These are phyloP conservation scores for Nicotiana otophora DNA, from an alignment of 257 asterid genomes.

Conservation along the genomic window DNA sequence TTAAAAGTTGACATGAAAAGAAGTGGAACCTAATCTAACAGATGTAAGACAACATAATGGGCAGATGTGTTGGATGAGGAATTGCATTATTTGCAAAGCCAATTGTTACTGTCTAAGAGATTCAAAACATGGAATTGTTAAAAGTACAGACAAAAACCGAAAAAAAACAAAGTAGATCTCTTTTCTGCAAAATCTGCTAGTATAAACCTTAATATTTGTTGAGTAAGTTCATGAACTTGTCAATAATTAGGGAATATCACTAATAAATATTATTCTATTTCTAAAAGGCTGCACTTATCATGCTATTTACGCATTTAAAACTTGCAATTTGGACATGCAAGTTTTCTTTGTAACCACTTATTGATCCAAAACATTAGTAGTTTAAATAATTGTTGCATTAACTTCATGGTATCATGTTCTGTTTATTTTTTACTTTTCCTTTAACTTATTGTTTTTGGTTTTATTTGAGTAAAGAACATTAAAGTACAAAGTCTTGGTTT, in stretches of 20 bases:
- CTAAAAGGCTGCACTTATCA: slow-evolving; percentile 19
- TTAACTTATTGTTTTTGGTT: not conserved
- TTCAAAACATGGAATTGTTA: slow-evolving; percentile 17
- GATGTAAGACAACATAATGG: not conserved
- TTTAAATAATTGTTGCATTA: slow-evolving; percentile 1
- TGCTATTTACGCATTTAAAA: not conserved
- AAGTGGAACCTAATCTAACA: slow-evolving; percentile 10
- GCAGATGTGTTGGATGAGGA: not conserved
- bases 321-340: slow-evolving; percentile 7
- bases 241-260: slow-evolving; percentile 17
- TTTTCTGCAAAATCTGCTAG: slow-evolving; percentile 40
- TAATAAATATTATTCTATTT: slow-evolving; percentile 17
- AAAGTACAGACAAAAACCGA: slow-evolving; percentile 7
- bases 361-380: not conserved
- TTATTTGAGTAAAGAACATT: not conserved
- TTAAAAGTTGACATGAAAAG: slow-evolving; percentile 23
- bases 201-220: slow-evolving; percentile 10
- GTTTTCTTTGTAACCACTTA: not conserved
- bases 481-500: not conserved
- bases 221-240: slow-evolving; percentile 42
- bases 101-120: slow-evolving; percentile 7
- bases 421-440: not conserved
- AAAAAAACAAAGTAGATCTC: slow-evolving; percentile 18
- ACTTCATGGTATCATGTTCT: not conserved
- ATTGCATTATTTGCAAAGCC: slow-evolving; percentile 16